Conservation (phyloP, 2,329 filamentous ascomycete genomes). For the Trichoderma arundinaceum region DNA sequence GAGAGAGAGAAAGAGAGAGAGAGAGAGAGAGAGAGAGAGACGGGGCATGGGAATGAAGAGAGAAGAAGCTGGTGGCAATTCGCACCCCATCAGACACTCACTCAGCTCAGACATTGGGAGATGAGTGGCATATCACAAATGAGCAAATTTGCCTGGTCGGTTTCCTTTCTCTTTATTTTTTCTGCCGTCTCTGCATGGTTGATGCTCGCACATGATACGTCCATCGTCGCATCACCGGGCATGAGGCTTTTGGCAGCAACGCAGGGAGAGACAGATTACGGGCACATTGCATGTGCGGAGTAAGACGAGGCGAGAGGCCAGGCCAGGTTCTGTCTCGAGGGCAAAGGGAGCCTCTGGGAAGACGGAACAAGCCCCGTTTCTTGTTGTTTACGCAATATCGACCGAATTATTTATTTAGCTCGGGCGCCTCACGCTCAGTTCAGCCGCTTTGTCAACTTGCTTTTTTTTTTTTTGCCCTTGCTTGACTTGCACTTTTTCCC, state of each 20-base stretch:
- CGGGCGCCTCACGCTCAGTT: slow-evolving; percentile 22
- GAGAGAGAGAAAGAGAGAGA: too few species aligned
- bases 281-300: slow-evolving; percentile 18
- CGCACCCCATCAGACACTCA: background rate
- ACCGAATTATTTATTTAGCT: slow-evolving; percentile 16
- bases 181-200: background rate
- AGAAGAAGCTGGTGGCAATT: too few species aligned
- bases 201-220: background rate
- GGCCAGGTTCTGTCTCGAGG: background rate
- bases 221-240: slow-evolving; percentile 8
- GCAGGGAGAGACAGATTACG: slow-evolving; percentile 17
- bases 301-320: slow-evolving; percentile 11
- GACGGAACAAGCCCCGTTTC: background rate
- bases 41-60: too few species aligned
- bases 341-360: background rate
- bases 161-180: background rate
- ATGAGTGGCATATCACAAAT: background rate
- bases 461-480: slow-evolving; percentile 1
- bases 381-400: slow-evolving; percentile 7
- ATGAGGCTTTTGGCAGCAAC: slow-evolving; percentile 3
- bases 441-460: slow-evolving; percentile 25
- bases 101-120: background rate
- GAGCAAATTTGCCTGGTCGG: background rate
- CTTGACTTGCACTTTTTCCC: background rate
- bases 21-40: too few species aligned